Base-by-base conservation (phyloP, 768 basidiomycete species). In the Agaricus sinodeliciosus region DNA sequence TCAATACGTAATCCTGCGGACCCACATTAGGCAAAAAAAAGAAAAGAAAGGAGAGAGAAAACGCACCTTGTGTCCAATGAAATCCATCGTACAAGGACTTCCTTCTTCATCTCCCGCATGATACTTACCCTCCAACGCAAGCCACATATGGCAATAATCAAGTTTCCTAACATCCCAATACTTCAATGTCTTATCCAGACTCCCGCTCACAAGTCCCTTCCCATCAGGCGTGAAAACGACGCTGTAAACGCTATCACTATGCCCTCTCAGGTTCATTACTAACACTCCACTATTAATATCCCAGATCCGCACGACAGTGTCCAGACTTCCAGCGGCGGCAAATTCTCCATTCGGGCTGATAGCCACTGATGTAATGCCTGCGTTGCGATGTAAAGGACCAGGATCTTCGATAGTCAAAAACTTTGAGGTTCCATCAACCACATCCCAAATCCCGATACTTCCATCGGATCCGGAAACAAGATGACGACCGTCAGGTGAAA, bases 171-270 rank as follows among this genome's bases (percentile, higher is more conserved):
- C 75, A 63, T 91, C 88, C 87, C 90, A 92, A 55, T 85, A 81
- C 65, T 89, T 87, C 55, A 93, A 62, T 42, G 85, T 88, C 72
- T 87, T 84, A 64, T 92, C 90, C 60, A 92, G 69, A 68, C 88
- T 90, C 28, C 92, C 94, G 57, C 87, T 90, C 8, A 96, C 87
- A 59, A 97, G 73, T 2, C 85, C 87, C 64, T 83, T 82, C 36
- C 93, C 92, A 63, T 95, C 94, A 0, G 90, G 92, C 3, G 90
- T 90, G 69, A 96, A 97, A 15, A 87, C 89, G 9, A 92, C 76
- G 43, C 84, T 84, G 65, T 92, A 93, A 28, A 92, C 88, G 43
- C 82, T 84, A 61, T 92, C 87, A 56, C 77, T 75, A 65, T 91
- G 90, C 0, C 89, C 90, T 37, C 77, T 69, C 48, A 92, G 69